Percentiles rank a stretch among this genome's conserved stretches.
Conservation (phyloP, 176 grass and related monocot genomes). For the Zizania latifolia region DNA sequence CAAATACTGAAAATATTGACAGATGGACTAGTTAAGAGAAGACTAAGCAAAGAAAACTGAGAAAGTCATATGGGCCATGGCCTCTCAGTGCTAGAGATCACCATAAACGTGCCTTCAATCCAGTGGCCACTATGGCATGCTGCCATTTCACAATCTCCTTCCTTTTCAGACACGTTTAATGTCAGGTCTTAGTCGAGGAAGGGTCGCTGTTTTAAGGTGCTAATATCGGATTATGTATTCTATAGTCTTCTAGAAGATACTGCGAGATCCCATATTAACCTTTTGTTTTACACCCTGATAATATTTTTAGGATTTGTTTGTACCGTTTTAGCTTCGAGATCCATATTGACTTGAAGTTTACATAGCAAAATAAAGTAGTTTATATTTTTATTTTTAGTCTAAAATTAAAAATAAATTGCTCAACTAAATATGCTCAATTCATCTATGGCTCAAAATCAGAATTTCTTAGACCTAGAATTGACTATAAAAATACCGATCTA, state of each 20-base stretch:
- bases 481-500: no score
- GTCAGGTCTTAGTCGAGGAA: slow-evolving; percentile 6
- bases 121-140: slow-evolving; percentile 39
- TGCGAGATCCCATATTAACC: neutral
- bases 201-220: neutral
- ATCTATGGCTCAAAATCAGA: no score
- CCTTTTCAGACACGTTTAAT: slow-evolving; percentile 12
- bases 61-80: slow-evolving; percentile 17
- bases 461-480: no score
- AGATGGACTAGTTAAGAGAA: slow-evolving; percentile 2
- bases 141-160: neutral
- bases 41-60: slow-evolving; percentile 1
- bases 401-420: no score
- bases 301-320: no score
- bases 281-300: neutral
- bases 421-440: no score
- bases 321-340: no score
- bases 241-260: neutral
- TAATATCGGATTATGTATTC: neutral
- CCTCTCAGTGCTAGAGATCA: slow-evolving; percentile 10
- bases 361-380: no score
- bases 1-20: neutral
- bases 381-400: no score
- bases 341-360: no score
- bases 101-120: slow-evolving; percentile 45